Base-by-base conservation (phyloP, 2,329 filamentous ascomycete genomes). In the Colletotrichum ledebouriae region DNA sequence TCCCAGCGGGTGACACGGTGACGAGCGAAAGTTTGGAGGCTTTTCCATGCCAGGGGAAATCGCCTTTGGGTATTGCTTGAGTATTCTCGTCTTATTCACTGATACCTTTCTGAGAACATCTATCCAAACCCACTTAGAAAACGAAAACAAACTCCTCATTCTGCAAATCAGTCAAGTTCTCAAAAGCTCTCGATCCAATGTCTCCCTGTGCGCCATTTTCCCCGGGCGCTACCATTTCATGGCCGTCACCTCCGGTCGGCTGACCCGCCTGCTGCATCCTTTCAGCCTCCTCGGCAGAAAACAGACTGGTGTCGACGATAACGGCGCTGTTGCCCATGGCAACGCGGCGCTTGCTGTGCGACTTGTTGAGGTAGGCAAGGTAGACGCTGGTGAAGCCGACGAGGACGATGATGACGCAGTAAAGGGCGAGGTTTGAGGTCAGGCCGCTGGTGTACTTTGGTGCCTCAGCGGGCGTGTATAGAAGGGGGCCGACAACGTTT, bases 121-220 rank as follows among this genome's bases (percentile, higher is more conserved):
- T 49, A 0, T 3, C 12, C 22, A 12, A 49, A 3, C 1, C 0
- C 3, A 1, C 1, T 17, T 49, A 70, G n/a, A 67, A 87, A 3
- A 90, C 82, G 76, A 87, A 90, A 6, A 90, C 81, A 72, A 90
- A 90, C 69, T 90, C 87, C 73, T 90, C 87, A 70, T 90, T 90
- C 76, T 86, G 79, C 72, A 86, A 76, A 74, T 90, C 88, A 15
- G 87, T 90, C 17, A 85, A 76, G 73, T 91, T 89, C 64, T 85
- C 84, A 73, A 87, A 87, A 1, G 84, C 83, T 71, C 85, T 82
- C 29, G 86, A 82, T 1, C 83, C 70, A 1, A 65, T 58, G 22
- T 63, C 49, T 0, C 67, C n/a, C 25, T 25, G 25, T 22, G 57
- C 5, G 34, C 80, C 11, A 3, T 72, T 73, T 22, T 63, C 73